phyloP scores from a whole-genome alignment of 2,329 filamentous ascomycete genomes.

The Leptographium radiaticola region DNA sequence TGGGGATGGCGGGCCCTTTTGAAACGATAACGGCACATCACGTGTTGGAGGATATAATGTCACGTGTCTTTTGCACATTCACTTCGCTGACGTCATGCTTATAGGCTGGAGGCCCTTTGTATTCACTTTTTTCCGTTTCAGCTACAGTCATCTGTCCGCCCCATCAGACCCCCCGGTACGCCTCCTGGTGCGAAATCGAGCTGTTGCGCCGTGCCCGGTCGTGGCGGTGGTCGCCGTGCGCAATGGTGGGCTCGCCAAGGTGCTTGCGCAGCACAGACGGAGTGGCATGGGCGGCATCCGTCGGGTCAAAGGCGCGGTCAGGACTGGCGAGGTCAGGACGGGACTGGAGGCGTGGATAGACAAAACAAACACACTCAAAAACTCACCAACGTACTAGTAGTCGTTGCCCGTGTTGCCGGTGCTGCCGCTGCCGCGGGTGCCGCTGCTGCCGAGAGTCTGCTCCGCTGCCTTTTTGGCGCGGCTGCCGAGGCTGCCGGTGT shows the following conservation, averaged over 20 bases:
- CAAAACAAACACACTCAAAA: background rate
- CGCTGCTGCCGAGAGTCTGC: conserved; percentile 22
- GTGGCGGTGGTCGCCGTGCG: conserved; percentile 29
- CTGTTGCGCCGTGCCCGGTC: conserved; percentile 33
- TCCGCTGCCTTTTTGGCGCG: background rate
- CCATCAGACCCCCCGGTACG: conserved; percentile 30
- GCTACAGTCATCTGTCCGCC: too few relatives aligned
- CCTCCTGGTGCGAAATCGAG: conserved; percentile 31
- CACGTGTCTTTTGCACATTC: too few relatives aligned
- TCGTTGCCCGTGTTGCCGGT: conserved; percentile 30
- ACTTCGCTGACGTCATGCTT: too few relatives aligned
- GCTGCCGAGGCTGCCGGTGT: background rate
- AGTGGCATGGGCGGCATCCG: conserved; percentile 43
- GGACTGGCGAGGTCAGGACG: background rate
- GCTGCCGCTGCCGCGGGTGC: background rate
- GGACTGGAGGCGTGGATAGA: background rate
- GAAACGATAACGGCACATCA: too few relatives aligned
- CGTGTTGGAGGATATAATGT: too few relatives aligned
- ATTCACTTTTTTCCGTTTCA: background rate
- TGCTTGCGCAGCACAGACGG: conserved; percentile 37
- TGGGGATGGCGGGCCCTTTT: too few relatives aligned
- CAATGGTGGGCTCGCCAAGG: conserved; percentile 30
- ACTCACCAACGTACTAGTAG: conserved; percentile 27
- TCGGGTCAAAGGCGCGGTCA: conserved; percentile 24
- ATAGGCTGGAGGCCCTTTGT: background rate